Base-by-base conservation (phyloP, 306 rosid species). In the Ochetophila trinervis region DNA sequence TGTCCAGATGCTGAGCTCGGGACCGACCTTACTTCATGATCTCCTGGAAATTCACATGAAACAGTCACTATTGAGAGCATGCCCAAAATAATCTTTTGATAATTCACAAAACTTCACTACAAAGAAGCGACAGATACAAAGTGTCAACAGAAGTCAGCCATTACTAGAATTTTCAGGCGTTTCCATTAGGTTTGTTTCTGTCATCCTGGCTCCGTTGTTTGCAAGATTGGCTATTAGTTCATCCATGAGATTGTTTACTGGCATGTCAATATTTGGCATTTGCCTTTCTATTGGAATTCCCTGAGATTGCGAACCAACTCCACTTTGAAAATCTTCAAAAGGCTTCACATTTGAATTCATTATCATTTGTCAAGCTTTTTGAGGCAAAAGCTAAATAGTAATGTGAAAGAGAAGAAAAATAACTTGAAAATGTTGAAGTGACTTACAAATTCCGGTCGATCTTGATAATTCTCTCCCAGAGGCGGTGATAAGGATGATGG, bases 1-100 rank as follows among this genome's bases (percentile, higher is more conserved):
- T 73, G 85, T 65, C 81, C 97, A 45, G 97, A 91, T 44, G 62
- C 76, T 42, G 89, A 75, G 79, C 85, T 86, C 34, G 79, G 84
- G 24, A 78, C 57, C 72, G 79, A 76, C 66, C 68, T 52, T 53
- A 40, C 70, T 47, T 63, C 75, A 37, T 66, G 32, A 27, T 27
- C 80, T 63, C 88, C 93, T 82, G 67, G 36, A 69, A 62, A 67
- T 62, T 54, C 57, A 34, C 45, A 67, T 22, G 24, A 30, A 42
- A 8, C 69, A 60, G 34, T 67, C 27, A 22, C 66, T 65, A 74
- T 27, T 15, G 45, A 19, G 17, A 53, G 44, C 56, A 74, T 53
- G 21, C 24, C 54, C 69, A 42, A 27, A 27, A 27, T 36, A 62
- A 55, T 69, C 59, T 64, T 35, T 64, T 37, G 32, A 12, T 23